Percentiles rank a stretch among this genome's conserved stretches.
Conservation (phyloP, 257 asterid species). For the Knoxia roxburghii region DNA sequence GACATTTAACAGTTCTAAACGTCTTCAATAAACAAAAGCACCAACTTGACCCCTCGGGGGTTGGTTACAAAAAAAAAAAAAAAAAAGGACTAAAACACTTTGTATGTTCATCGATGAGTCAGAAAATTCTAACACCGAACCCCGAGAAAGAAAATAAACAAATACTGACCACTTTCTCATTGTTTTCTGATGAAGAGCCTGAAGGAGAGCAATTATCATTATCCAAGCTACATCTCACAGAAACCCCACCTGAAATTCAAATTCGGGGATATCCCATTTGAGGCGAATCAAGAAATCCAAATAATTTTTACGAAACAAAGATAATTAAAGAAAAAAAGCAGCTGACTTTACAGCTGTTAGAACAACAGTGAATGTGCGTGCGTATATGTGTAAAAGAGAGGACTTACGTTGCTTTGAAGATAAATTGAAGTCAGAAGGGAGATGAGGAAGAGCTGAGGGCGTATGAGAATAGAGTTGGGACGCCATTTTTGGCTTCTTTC, state of each 20-base stretch:
- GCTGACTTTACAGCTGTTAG: conserved; percentile 4
- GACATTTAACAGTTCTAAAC: neutral
- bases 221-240: conserved; percentile 49
- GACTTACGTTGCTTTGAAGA: conserved; percentile 38
- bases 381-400: neutral
- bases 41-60: too few species aligned
- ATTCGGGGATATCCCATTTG: conserved; percentile 29
- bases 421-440: conserved; percentile 32
- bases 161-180: conserved; percentile 39
- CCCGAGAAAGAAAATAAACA: neutral
- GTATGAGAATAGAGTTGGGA: conserved; percentile 50
- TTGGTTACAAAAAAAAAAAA: too few species aligned
- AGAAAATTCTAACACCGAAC: too few species aligned
- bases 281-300: conserved; percentile 9
- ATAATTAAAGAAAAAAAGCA: neutral
- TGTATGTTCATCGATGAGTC: too few species aligned
- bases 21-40: neutral
- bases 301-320: conserved; percentile 3
- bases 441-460: conserved; percentile 42
- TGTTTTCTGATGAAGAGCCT: conserved; percentile 32
- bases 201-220: conserved; percentile 40
- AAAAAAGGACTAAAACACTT: too few species aligned
- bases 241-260: conserved; percentile 35
- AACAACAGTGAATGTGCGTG: conserved; percentile 3
- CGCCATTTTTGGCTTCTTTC: conserved; percentile 37